phyloP scores from a whole-genome alignment of 176 grass and related monocot genomes.

The Lolium multiflorum region DNA sequence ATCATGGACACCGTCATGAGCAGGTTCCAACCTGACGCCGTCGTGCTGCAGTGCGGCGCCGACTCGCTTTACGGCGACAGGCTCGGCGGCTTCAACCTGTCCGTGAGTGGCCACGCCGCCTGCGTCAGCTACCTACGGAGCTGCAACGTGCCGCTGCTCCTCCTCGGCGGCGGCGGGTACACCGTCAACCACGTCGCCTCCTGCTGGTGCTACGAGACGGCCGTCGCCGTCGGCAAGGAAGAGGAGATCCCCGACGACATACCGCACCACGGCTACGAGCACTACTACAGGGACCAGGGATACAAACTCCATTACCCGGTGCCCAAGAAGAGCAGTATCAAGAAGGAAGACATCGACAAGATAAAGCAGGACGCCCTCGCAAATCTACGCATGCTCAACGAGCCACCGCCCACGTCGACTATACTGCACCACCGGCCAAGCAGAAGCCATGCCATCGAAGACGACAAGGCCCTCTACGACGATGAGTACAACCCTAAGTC shows the following conservation, averaged over 20 bases:
- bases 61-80: constrained; percentile 58
- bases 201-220: constrained; percentile 82
- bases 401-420: constrained; percentile 29
- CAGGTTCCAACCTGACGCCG: constrained; percentile 28
- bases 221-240: constrained; percentile 42
- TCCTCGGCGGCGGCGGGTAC: constrained; percentile 87
- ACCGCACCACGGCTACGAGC: constrained; percentile 18
- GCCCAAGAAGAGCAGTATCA: constrained; percentile 29
- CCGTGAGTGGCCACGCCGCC: constrained; percentile 56
- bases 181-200: constrained; percentile 76
- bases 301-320: constrained; percentile 44
- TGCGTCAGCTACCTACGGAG: constrained; percentile 28
- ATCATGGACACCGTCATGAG: background rate
- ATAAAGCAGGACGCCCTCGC: constrained; percentile 16
- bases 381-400: constrained; percentile 45
- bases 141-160: constrained; percentile 53
- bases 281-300: constrained; percentile 1
- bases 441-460: background rate
- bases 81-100: constrained; percentile 61
- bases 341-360: background rate
- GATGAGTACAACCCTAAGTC: background rate
- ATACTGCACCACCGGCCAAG: background rate
- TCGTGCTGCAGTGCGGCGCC: constrained; percentile 53
- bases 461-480: background rate
- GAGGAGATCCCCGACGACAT: constrained; percentile 50